Evolutionary conservation across 805 yeast genomes (phyloP).

Genomic region (Candida peoriensis): DNA sequence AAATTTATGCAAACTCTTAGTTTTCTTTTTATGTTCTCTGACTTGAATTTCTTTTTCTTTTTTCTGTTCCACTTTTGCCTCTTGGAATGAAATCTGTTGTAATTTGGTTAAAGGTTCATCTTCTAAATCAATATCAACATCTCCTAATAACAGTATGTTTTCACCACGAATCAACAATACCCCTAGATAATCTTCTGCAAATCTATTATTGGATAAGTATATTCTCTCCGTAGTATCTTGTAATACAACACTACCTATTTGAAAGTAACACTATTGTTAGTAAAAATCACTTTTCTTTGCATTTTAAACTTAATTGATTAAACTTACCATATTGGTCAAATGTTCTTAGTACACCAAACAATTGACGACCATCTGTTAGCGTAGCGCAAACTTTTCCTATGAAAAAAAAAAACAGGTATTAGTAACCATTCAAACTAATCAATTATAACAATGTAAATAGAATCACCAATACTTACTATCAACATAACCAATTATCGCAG

Average conservation of each 20-base stretch:
- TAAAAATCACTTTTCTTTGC: neutral
- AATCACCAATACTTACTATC: conserved; percentile 43
- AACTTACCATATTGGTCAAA: conserved; percentile 78
- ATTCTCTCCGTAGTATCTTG: conserved; percentile 89
- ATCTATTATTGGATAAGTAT: conserved; percentile 53
- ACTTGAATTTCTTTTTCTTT: conserved; percentile 28
- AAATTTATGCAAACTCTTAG: conserved; percentile 43
- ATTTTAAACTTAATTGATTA: too few species aligned
- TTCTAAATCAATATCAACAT: conserved; percentile 83
- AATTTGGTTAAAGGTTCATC: conserved; percentile 58
- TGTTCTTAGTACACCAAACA: conserved; percentile 87
- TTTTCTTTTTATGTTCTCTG: conserved; percentile 38
- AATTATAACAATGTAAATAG: too few species aligned
- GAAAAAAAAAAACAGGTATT: neutral
- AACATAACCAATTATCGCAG: conserved; percentile 84
- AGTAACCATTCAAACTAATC: neutral
- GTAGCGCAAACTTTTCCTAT: conserved; percentile 68
- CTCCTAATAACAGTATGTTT: conserved; percentile 91
- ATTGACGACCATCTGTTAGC: conserved; percentile 82
- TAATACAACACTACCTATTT: conserved; percentile 72
- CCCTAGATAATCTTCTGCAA: conserved; percentile 75
- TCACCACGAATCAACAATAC: conserved; percentile 92
- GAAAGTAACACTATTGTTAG: too few species aligned
- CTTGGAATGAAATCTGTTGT: conserved; percentile 54
- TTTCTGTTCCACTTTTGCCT: conserved; percentile 46